Percentiles rank a stretch among this genome's conserved stretches.
Conservation (phyloP, 495 filamentous ascomycete genomes). For the Lophiotrema nucula region DNA sequence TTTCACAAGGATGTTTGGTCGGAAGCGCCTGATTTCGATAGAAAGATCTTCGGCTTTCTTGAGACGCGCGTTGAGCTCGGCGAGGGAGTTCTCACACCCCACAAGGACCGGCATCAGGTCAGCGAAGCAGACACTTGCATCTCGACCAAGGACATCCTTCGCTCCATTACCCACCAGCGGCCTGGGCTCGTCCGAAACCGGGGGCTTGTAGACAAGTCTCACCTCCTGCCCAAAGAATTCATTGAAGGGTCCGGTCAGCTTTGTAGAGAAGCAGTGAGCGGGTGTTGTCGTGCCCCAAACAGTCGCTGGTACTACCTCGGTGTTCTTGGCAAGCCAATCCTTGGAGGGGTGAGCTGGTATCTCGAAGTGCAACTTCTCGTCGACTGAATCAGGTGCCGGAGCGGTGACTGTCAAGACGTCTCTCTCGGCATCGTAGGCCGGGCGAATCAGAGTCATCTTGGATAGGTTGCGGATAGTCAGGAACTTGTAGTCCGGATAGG, state of each 20-base stretch:
- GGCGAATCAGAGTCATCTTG: slow-evolving; percentile 45
- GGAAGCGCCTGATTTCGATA: slow-evolving; percentile 47
- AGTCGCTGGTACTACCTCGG: slow-evolving; percentile 31
- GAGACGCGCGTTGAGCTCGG: slow-evolving; percentile 42
- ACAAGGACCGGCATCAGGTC: slow-evolving; percentile 45
- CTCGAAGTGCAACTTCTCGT: slow-evolving; percentile 23
- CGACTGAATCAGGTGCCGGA: slow-evolving; percentile 26
- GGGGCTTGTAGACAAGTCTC: slow-evolving; percentile 43
- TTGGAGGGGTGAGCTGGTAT: slow-evolving; percentile 42
- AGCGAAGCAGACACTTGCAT: slow-evolving; percentile 36
- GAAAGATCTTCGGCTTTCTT: slow-evolving; percentile 26
- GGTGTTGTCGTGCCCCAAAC: slow-evolving; percentile 44
- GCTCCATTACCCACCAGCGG: slow-evolving; percentile 35
- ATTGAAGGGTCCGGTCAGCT: slow-evolving; percentile 37
- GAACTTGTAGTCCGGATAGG: slow-evolving; percentile 40
- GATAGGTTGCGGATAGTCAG: slow-evolving; percentile 42
- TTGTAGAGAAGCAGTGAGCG: slow-evolving; percentile 34
- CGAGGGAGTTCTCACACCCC: slow-evolving; percentile 43
- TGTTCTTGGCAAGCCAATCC: slow-evolving; percentile 40
- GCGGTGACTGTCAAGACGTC: slow-evolving; percentile 28
- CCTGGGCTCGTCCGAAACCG: slow-evolving; percentile 32
- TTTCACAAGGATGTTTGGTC: slow-evolving; percentile 44
- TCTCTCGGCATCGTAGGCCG: slow-evolving; percentile 31
- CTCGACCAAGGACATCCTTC: slow-evolving; percentile 36
- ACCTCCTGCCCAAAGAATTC: slow-evolving; percentile 42